Percentiles rank a stretch among this genome's conserved stretches.
phyloP scores from a whole-genome alignment of 2,329 filamentous ascomycete species.

The Fusarium staphyleae region DNA sequence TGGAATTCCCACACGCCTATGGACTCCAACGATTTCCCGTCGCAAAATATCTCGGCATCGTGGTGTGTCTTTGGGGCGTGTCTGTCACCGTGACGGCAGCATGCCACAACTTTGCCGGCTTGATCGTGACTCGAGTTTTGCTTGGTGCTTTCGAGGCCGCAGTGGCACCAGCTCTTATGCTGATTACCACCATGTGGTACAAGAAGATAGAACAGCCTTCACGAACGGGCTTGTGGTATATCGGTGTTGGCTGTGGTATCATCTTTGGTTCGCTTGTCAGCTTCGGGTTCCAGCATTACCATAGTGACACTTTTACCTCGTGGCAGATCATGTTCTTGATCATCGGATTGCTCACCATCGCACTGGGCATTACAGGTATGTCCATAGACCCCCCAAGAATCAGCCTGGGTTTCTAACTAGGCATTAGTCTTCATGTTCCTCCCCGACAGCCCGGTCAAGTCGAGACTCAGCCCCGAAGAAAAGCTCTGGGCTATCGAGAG shows the following conservation, averaged over 20 bases:
- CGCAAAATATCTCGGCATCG: no score
- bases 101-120: conserved; percentile 55
- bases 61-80: no score
- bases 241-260: conserved; percentile 64
- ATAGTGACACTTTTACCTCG: conserved; percentile 41
- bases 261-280: conserved; percentile 64
- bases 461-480: no score
- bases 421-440: no score
- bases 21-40: no score
- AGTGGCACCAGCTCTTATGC: conserved; percentile 56
- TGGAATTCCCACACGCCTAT: no score
- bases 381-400: no score
- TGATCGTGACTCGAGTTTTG: conserved; percentile 59
- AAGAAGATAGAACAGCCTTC: conserved; percentile 64
- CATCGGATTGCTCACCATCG: conserved; percentile 68
- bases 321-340: conserved; percentile 66
- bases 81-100: no score
- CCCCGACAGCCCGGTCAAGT: no score
- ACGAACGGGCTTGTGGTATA: conserved; percentile 71
- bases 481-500: conserved; percentile 73
- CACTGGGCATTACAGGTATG: no score
- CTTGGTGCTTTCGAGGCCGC: conserved; percentile 59
- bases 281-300: conserved; percentile 64
- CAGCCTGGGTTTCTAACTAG: conserved; percentile 65
- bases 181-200: conserved; percentile 59